Base-by-base conservation (phyloP, 2,329 filamentous ascomycete genomes). In the Beauveria bassiana region DNA sequence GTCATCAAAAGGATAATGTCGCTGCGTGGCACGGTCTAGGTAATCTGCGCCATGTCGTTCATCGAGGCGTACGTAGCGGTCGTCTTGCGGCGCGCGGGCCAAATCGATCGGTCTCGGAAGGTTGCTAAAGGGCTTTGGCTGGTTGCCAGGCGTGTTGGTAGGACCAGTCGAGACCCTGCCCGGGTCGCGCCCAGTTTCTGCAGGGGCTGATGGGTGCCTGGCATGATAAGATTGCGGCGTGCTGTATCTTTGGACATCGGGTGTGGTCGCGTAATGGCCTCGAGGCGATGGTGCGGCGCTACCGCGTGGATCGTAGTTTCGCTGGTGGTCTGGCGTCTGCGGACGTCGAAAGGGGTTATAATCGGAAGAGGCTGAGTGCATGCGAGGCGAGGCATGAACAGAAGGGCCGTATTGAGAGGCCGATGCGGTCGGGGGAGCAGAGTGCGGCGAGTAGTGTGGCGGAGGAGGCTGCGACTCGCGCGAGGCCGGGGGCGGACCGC, bases 241-340 rank as follows among this genome's bases (percentile, higher is more conserved):
- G n/a, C 26, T 18, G 40, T 81, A 87, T 63, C 83, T 79, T 64
- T 81, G 79, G 20, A 81, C 70, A 65, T 86, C 85, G 28, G 83
- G 84, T 0, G 84, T 86, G 3, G 83, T 82, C 7, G 75, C 77
- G 65, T 82, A 83, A 45, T 77, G 71, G 59, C 74, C 75, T 66
- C 80, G 75, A 6, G 81, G 81, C 16, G 82, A 83, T 5, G 76
- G 77, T 18, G 76, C 77, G 3, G 75, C 69, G 64, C 74, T 73
- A 26, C 74, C 75, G 68, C 81, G 75, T 45, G 74, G 75, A 64
- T 78, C 78, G 74, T 85, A 84, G 61, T 77, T 75, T 67, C 83
- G 80, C 52, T 81, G 78, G 64, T 86, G 85, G 50, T 91, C 88
- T n/a, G 89, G 89, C 0, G 88, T 91, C 62, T 89, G 86, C 2